Evolutionary conservation across 495 filamentous ascomycete species (phyloP).

Genomic region (Xylaria sp.): DNA sequence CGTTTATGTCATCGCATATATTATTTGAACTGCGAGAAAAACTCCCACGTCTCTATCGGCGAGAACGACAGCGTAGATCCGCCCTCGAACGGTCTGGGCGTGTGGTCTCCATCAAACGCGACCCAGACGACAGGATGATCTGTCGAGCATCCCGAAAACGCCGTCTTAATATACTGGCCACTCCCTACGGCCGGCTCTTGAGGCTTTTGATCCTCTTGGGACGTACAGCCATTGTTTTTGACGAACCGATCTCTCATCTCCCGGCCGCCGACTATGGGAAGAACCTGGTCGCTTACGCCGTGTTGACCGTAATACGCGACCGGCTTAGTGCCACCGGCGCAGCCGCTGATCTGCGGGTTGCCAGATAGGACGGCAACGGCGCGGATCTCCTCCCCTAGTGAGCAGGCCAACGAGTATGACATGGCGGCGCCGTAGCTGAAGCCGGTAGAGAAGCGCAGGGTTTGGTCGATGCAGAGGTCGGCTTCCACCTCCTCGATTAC

Average conservation of each 20-base stretch:
- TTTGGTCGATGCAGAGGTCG: conserved; percentile 54
- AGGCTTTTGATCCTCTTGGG: conserved; percentile 36
- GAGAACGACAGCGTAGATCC: conserved; percentile 40
- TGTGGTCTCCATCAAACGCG: conserved; percentile 38
- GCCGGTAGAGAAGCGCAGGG: conserved; percentile 54
- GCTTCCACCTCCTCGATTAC: conserved; percentile 47
- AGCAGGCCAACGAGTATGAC: conserved; percentile 55
- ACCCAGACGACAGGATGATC: conserved; percentile 42
- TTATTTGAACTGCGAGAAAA: conserved; percentile 41
- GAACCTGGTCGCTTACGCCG: conserved; percentile 48
- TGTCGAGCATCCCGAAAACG: conserved; percentile 36
- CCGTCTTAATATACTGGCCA: conserved; percentile 40
- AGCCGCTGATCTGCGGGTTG: conserved; percentile 47
- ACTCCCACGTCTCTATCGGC: conserved; percentile 45
- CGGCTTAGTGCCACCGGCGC: conserved; percentile 45
- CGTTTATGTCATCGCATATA: neutral
- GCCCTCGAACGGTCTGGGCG: conserved; percentile 36
- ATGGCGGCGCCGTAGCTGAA: conserved; percentile 60
- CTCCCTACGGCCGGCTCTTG: conserved; percentile 42
- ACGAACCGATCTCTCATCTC: conserved; percentile 49
- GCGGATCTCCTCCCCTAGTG: conserved; percentile 48
- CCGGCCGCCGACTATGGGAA: conserved; percentile 46
- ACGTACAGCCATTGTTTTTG: conserved; percentile 47
- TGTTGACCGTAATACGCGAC: conserved; percentile 56
- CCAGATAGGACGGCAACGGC: conserved; percentile 55